phyloP scores from a whole-genome alignment of 192 early-diverging fungal genomes.

The Dissophora ornata region DNA sequence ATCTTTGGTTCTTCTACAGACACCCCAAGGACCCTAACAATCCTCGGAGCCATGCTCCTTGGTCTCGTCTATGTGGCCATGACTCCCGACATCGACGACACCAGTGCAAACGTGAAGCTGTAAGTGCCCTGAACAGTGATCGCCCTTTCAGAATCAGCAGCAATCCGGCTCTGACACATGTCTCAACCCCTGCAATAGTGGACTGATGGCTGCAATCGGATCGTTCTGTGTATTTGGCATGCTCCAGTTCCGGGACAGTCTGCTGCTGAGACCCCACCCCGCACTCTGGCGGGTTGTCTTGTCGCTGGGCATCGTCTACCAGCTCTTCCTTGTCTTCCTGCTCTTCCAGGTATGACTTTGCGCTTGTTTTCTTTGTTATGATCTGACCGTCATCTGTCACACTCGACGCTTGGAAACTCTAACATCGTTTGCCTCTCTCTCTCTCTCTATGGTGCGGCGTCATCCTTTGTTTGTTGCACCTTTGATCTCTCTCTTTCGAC shows the following conservation, averaged over 20 bases:
- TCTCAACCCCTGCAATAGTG: slow-evolving; percentile 33
- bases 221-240: slow-evolving; percentile 86
- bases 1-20: too few relatives aligned
- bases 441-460: background rate
- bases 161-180: too few relatives aligned
- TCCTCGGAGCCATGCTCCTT: slow-evolving; percentile 58
- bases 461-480: too few relatives aligned
- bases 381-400: background rate
- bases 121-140: slow-evolving; percentile 16
- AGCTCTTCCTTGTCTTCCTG: slow-evolving; percentile 89
- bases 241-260: slow-evolving; percentile 93
- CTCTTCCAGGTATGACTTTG: slow-evolving; percentile 81
- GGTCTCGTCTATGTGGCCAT: slow-evolving; percentile 68
- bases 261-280: slow-evolving; percentile 93
- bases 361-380: background rate
- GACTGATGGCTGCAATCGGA: slow-evolving; percentile 58
- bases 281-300: slow-evolving; percentile 93
- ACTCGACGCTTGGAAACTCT: background rate
- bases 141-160: too few relatives aligned
- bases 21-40: slow-evolving; percentile 67
- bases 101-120: slow-evolving; percentile 63
- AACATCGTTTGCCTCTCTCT: background rate
- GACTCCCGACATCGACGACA: slow-evolving; percentile 61
- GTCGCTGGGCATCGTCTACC: slow-evolving; percentile 86
- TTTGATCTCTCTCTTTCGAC: too few relatives aligned